Conservation (phyloP, 2,329 filamentous ascomycete species). For the Dothidotthia symphoricarpi region DNA sequence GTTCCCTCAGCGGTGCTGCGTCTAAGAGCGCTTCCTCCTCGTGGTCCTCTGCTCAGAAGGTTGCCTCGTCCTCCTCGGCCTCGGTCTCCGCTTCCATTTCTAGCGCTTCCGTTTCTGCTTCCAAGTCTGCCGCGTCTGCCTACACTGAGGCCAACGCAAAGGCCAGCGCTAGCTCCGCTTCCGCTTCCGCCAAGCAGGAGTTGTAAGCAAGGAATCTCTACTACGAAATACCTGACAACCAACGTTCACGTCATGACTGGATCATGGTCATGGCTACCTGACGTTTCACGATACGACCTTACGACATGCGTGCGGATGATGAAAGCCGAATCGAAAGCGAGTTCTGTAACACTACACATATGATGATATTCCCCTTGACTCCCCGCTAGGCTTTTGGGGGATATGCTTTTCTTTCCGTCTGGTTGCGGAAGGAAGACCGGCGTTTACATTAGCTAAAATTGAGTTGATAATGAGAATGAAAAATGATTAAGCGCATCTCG, state of each 20-base stretch:
- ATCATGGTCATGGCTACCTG: conserved; percentile 6
- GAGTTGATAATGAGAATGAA: conserved; percentile 21
- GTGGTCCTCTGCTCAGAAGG: no score
- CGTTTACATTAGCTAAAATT: conserved; percentile 16
- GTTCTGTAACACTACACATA: conserved; percentile 27
- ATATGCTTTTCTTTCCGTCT: conserved; percentile 10
- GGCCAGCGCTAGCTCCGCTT: conserved; percentile 9
- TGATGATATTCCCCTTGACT: conserved; percentile 23
- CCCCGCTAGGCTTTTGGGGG: conserved; percentile 18
- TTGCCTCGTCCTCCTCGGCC: conserved; percentile 11
- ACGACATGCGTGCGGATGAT: conserved; percentile 22
- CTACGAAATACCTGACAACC: conserved; percentile 9
- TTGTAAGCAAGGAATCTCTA: conserved; percentile 37
- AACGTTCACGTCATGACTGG: conserved; percentile 8
- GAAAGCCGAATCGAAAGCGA: conserved; percentile 13
- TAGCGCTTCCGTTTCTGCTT: conserved; percentile 22
- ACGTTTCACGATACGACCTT: conserved; percentile 21
- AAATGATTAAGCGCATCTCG: conserved; percentile 5
- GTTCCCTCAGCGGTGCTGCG: no score
- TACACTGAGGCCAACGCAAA: conserved; percentile 20
- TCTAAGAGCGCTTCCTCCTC: no score
- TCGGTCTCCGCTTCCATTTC: conserved; percentile 31
- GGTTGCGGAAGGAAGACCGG: conserved; percentile 11
- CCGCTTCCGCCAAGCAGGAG: conserved; percentile 46
- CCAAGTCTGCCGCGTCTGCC: conserved; percentile 23